phyloP scores from a whole-genome alignment of 2,329 filamentous ascomycete genomes.

The Orbilia oligospora region DNA sequence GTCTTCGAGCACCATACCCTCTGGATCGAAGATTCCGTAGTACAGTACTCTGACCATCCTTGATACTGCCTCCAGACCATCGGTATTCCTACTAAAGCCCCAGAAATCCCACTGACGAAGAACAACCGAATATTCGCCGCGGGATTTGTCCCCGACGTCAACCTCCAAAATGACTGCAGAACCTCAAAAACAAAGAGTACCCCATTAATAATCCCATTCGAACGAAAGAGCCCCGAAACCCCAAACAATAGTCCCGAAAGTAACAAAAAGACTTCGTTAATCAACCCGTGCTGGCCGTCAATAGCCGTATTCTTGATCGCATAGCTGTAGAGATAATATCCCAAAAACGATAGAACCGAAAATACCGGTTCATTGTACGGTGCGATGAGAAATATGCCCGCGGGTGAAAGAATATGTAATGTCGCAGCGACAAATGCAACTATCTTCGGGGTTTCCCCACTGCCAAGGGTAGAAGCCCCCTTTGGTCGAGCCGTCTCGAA shows the following conservation, averaged over 20 bases:
- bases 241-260: constrained; percentile 79
- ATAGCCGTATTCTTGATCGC: constrained; percentile 65
- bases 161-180: constrained; percentile 56
- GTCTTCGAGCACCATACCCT: constrained; percentile 77
- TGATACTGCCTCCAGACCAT: constrained; percentile 64
- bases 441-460: constrained; percentile 64
- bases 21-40: constrained; percentile 68
- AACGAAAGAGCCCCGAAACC: constrained; percentile 80
- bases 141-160: constrained; percentile 60
- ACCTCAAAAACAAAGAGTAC: constrained; percentile 79
- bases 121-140: constrained; percentile 71
- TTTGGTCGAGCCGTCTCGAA: constrained; percentile 66
- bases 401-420: constrained; percentile 87
- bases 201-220: constrained; percentile 89
- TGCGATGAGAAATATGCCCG: constrained; percentile 88
- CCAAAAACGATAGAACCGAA: constrained; percentile 81
- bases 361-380: constrained; percentile 87
- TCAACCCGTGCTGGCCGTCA: constrained; percentile 61
- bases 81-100: constrained; percentile 77
- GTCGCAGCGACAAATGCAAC: constrained; percentile 78
- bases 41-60: constrained; percentile 54
- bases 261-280: constrained; percentile 72
- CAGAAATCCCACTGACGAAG: constrained; percentile 75
- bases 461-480: constrained; percentile 2
- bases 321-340: constrained; percentile 78